Conservation (phyloP, 2,329 filamentous ascomycete genomes). For the Colletotrichum coccodes region DNA sequence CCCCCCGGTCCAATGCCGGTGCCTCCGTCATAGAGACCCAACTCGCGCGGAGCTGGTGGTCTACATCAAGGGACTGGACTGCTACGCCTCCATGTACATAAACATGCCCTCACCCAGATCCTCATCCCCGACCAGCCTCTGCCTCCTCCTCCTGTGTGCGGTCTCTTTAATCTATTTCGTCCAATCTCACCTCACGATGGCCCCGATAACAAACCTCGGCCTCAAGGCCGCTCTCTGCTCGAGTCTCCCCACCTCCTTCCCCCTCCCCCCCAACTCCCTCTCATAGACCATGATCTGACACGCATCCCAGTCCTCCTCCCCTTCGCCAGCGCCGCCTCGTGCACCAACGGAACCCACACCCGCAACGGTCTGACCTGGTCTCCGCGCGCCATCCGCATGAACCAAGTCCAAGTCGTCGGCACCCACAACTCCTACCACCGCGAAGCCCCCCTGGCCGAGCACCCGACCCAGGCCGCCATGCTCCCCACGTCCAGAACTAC, state of each 20-base stretch:
- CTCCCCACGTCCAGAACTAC: constrained; percentile 50
- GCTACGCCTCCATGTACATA: constrained; percentile 6
- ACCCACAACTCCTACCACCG: constrained; percentile 63
- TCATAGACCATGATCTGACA: neutral
- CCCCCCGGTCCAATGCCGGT: neutral
- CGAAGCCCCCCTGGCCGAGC: constrained; percentile 54
- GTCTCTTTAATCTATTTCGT: neutral
- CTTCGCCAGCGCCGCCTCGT: constrained; percentile 6
- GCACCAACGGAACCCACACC: constrained; percentile 32
- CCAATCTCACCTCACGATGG: neutral
- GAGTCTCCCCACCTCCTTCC: neutral
- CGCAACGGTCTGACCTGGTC: constrained; percentile 45
- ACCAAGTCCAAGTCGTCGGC: constrained; percentile 61
- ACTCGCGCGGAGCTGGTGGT: neutral
- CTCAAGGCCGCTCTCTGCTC: constrained; percentile 26
- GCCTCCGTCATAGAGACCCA: constrained; percentile 2
- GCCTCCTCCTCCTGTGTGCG: neutral
- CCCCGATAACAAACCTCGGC: constrained; percentile 2
- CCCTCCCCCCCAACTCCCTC: neutral
- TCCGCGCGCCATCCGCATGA: constrained; percentile 51
- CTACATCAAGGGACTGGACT: neutral
- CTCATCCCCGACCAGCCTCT: neutral
- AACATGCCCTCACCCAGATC: neutral
- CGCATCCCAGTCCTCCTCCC: constrained; percentile 21
- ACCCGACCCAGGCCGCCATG: constrained; percentile 49